Base-by-base conservation (phyloP, 2,329 filamentous ascomycete species). In the Talaromyces amestolkiae region DNA sequence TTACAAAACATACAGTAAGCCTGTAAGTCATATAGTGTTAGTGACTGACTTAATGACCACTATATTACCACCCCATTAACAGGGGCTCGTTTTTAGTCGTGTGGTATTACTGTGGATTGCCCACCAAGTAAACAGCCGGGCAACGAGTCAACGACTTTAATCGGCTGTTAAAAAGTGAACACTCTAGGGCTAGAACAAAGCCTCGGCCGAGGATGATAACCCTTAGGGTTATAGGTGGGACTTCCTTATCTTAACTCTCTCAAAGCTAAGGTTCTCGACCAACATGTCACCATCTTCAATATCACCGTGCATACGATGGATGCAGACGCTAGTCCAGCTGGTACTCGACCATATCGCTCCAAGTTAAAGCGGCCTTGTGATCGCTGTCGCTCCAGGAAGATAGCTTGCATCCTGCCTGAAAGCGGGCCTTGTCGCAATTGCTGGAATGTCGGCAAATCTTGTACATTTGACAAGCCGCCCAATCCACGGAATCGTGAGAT, bases 351-450 rank as follows among this genome's bases (percentile, higher is more conserved):
- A 13, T 76, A 75, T 63, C 72, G 74, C 49, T 76, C 74, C 47
- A 76, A 76, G 62, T 68, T 73, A n/a, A 72, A 74, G 61, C 71
- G 73, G 45, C 74, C 74, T 17, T 76, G 74, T 58, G 73, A 75
- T 67, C 70, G 73, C 68, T 75, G 74, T 68, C 73, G 74, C 11
- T 69, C 70, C 35, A 69, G 74, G 41, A 76, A 76, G 64, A 68
- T 75, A 4, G 72, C 71, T 19, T 76, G 74, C 54, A 69, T 54
- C 65, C 69, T 45, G 66, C 72, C 17, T 74, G 74, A 61, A 66
- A 71, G 33, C 69, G 73, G 60, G 72, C 72, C 66, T 69, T 70
- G 58, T 66, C 72, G 61, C 68, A 71, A 41, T 65, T 70, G 53
- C 59, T 71, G 24, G 66, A 71, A 24, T 72, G 72, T 58, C 13